phyloP scores from a whole-genome alignment of 2,329 filamentous ascomycete species.

The Colletotrichum chlorophyti region DNA sequence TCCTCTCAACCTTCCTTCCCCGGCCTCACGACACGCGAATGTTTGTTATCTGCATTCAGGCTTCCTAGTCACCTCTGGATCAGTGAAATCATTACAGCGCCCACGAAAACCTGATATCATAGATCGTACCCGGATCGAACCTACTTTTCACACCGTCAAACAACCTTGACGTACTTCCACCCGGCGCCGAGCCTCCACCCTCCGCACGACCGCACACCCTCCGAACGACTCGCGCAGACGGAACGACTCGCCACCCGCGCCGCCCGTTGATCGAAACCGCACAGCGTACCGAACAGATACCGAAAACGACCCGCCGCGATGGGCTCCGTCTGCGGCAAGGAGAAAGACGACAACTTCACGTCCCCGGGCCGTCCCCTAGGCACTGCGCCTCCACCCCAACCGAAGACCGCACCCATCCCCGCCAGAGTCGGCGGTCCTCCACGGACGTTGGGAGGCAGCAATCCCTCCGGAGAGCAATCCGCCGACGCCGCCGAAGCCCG shows the following conservation, averaged over 20 bases:
- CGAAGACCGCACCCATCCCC: conserved; percentile 58
- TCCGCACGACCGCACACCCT: conserved; percentile 5
- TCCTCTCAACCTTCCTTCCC: neutral
- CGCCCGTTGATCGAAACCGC: too few relatives aligned
- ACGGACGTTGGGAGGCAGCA: conserved; percentile 65
- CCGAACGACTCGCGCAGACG: neutral
- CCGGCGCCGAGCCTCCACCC: conserved; percentile 6
- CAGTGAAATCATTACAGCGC: too few relatives aligned
- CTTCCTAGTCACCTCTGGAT: too few relatives aligned
- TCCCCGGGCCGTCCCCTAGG: conserved; percentile 77
- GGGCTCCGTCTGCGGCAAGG: conserved; percentile 88
- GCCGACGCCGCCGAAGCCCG: conserved; percentile 64
- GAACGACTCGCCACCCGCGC: neutral
- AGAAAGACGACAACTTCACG: conserved; percentile 75
- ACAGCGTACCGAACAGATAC: too few relatives aligned
- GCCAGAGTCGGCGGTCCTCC: conserved; percentile 61
- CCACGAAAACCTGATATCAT: too few relatives aligned
- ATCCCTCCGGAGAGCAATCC: conserved; percentile 32
- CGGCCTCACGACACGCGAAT: neutral
- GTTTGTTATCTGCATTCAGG: too few relatives aligned
- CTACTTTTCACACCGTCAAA: neutral
- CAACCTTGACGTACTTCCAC: neutral
- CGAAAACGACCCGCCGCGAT: conserved; percentile 53
- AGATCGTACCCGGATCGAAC: neutral
- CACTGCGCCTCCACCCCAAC: conserved; percentile 56